These are phyloP conservation scores for Microcyclospora pomicola DNA, from an alignment of 2,329 filamentous ascomycete genomes.

Conservation along the genomic window DNA sequence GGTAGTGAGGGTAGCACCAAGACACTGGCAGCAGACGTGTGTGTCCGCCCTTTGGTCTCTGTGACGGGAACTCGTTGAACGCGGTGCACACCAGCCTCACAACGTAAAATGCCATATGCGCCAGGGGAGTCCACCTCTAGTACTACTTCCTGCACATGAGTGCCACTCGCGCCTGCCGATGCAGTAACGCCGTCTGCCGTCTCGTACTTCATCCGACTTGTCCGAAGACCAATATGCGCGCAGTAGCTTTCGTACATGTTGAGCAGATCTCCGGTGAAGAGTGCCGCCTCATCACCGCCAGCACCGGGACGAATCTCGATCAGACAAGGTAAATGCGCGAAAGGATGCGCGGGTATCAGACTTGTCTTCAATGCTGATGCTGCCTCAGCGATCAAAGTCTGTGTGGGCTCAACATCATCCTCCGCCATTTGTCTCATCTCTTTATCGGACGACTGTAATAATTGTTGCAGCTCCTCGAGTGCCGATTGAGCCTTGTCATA, in stretches of 20 bases:
- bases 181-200: constrained; percentile 43
- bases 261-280: constrained; percentile 77
- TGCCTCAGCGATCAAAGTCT: constrained; percentile 46
- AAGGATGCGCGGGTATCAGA: constrained; percentile 78
- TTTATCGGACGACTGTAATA: constrained; percentile 47
- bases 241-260: constrained; percentile 84
- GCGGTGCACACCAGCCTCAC: constrained; percentile 86
- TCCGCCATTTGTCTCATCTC: constrained; percentile 46
- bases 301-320: constrained; percentile 86
- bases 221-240: constrained; percentile 49
- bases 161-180: constrained; percentile 43
- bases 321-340: constrained; percentile 77
- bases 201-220: constrained; percentile 66
- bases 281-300: constrained; percentile 77
- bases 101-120: constrained; percentile 68
- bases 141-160: constrained; percentile 71
- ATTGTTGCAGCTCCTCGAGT: constrained; percentile 54
- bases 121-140: constrained; percentile 66
- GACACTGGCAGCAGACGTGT: constrained; percentile 84
- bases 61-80: constrained; percentile 89
- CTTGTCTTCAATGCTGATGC: constrained; percentile 57
- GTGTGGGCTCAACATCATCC: constrained; percentile 58
- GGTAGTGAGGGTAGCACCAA: constrained; percentile 82
- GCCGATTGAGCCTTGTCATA: constrained; percentile 47
- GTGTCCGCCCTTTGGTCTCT: constrained; percentile 78